Percentiles rank a stretch among this genome's conserved stretches.
Evolutionary conservation across 768 basidiomycete species (phyloP).

Genomic region (Collybiopsis confluens): DNA sequence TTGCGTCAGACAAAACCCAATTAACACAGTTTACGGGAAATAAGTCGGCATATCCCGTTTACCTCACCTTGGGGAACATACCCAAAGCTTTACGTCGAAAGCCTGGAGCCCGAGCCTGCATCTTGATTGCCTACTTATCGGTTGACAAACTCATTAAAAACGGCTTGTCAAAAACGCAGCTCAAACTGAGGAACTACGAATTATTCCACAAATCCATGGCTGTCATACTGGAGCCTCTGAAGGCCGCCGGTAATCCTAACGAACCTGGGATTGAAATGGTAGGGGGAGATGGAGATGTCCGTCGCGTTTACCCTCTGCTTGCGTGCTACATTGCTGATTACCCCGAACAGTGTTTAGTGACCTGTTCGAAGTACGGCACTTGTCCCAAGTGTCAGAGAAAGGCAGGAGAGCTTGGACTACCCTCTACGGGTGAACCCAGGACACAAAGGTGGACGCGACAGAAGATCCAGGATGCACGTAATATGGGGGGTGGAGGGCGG

Average conservation of each 20-base stretch:
- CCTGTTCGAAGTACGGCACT: conserved; percentile 1
- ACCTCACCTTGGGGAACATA: conserved; percentile 29
- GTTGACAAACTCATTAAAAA: conserved; percentile 6
- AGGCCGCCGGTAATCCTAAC: neutral
- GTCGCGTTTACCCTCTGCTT: neutral
- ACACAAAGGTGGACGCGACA: no score
- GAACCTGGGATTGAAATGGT: conserved; percentile 15
- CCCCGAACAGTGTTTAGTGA: conserved; percentile 7
- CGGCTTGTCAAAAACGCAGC: no score
- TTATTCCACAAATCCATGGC: neutral
- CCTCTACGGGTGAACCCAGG: no score
- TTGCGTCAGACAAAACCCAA: conserved; percentile 26
- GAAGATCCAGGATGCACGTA: no score
- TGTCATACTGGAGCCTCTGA: no score
- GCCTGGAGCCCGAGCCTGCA: neutral
- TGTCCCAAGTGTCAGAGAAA: conserved; percentile 9
- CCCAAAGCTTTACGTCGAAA: conserved; percentile 14
- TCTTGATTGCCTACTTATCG: conserved; percentile 12
- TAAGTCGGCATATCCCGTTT: conserved; percentile 29
- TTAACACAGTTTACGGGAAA: conserved; percentile 24
- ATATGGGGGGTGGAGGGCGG: no score
- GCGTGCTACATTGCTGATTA: conserved; percentile 7
- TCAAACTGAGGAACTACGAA: no score
- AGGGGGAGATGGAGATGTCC: conserved; percentile 7
- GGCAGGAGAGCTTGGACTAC: conserved; percentile 2